Evolutionary conservation across 805 yeast genomes (phyloP).

Genomic region (Hanseniaspora lachancei): DNA sequence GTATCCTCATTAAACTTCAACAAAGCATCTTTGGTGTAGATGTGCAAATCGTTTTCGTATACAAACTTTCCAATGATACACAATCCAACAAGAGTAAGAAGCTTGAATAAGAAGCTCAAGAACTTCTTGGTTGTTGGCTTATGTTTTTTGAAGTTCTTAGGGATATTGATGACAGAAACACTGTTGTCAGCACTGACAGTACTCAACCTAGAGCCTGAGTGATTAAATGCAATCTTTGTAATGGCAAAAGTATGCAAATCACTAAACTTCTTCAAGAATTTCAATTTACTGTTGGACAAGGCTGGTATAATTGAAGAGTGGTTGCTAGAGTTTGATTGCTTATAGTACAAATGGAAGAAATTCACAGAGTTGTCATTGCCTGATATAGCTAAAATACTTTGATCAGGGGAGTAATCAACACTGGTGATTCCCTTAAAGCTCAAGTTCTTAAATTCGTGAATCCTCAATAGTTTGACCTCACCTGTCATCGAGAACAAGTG

Average conservation of each 20-base stretch:
- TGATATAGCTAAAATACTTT: slow-evolving; percentile 32
- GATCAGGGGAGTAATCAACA: slow-evolving; percentile 30
- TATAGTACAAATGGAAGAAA: slow-evolving; percentile 34
- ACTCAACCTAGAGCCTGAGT: slow-evolving; percentile 53
- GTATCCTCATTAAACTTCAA: neutral
- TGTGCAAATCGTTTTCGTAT: slow-evolving; percentile 21
- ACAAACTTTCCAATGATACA: slow-evolving; percentile 20
- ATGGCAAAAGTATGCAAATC: slow-evolving; percentile 69
- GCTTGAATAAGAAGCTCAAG: slow-evolving; percentile 19
- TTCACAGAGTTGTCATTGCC: slow-evolving; percentile 50
- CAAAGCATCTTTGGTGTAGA: slow-evolving; percentile 10
- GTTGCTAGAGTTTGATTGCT: neutral
- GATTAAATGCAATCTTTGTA: slow-evolving; percentile 57
- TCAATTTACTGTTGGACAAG: slow-evolving; percentile 29
- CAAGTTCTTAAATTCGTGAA: slow-evolving; percentile 29
- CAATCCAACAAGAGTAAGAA: slow-evolving; percentile 20
- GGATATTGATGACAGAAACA: slow-evolving; percentile 49
- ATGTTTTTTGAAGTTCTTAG: slow-evolving; percentile 35
- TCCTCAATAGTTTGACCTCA: slow-evolving; percentile 27
- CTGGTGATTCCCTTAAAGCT: slow-evolving; percentile 44
- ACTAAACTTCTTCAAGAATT: slow-evolving; percentile 36
- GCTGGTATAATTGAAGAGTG: neutral
- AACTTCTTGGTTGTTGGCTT: slow-evolving; percentile 19
- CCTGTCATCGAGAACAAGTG: slow-evolving; percentile 9
- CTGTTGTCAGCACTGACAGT: slow-evolving; percentile 68